Base-by-base conservation (phyloP, 768 basidiomycete genomes). In the Lactifluus rugatus region DNA sequence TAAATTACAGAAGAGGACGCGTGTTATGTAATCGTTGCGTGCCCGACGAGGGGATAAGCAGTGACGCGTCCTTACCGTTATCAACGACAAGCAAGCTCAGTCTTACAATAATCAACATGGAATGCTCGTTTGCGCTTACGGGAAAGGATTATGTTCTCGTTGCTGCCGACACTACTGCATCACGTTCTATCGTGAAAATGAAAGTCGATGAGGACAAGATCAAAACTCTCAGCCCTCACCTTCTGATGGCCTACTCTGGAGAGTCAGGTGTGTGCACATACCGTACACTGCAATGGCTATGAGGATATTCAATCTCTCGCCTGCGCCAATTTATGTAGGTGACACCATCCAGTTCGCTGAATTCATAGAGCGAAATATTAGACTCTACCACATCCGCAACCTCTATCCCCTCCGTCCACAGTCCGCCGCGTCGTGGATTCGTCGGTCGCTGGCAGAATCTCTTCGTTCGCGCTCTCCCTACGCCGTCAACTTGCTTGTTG, bases 321-420 rank as follows among this genome's bases (percentile, higher is more conserved):
- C 52, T 8, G 36, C 34, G 31, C 49, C 14, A 9, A 32, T 51
- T 14, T 5, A 32, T 36, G 10, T 66, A 91, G 95, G 96, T 59
- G 96, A 98, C 70, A 98, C 96, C 21, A 78, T 95, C 23, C 90
- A 97, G 69, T 98, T 98, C 67, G 89, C 95, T 1, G 96, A 99
- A 73, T 99, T 81, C 66, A 82, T 98, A 61, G 93, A 97, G 68
- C 85, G 95, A 61, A 98, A 96, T 75, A 83, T 99, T 64, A 86
- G 95, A 47, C 76, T 99, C 48, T 94, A 95, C 74, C 91, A 96
- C 67, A 98, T 98, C 68, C 87, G 95, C 66, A 87, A 98, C 74
- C 78, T 86, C 69, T 85, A 90, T 70, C 80, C 91, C 13, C 87
- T 97, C 45, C 86, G 89, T 45, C 95, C 96, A 2, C 78, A 85